These are phyloP conservation scores for Pistacia atlantica DNA, from an alignment of 345 rosid species.

Conservation along the genomic window DNA sequence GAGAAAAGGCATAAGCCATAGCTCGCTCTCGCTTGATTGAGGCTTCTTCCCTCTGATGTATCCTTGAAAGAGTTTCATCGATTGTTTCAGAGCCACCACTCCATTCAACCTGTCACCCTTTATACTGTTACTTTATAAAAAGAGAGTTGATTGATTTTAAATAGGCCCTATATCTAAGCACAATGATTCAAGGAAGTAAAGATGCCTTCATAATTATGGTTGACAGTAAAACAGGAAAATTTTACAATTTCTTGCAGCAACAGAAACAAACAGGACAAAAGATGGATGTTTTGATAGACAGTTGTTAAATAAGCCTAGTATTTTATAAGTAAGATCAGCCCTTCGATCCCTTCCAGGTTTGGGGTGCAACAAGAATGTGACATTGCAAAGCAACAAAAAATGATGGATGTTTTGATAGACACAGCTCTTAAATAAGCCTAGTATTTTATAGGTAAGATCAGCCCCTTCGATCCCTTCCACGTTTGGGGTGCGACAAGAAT, in stretches of 20 bases:
- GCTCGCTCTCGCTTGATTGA: conserved; percentile 88
- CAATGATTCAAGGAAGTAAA: background rate
- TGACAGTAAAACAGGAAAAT: background rate
- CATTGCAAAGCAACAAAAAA: no score
- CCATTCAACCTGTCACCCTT: conserved; percentile 83
- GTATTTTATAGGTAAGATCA: no score
- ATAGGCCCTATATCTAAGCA: background rate
- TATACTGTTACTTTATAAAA: background rate
- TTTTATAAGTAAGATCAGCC: no score
- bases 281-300: no score
- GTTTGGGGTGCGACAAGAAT: no score
- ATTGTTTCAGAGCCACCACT: conserved; percentile 73
- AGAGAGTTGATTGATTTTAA: background rate
- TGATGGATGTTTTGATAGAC: no score
- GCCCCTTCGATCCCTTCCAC: no score
- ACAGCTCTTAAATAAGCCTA: no score
- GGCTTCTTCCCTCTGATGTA: conserved; percentile 87
- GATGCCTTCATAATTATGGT: background rate
- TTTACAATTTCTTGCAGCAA: background rate
- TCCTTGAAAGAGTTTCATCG: conserved; percentile 69
- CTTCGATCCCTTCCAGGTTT: no score
- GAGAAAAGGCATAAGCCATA: conserved; percentile 95
- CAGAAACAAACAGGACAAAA: background rate
- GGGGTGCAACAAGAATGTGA: no score
- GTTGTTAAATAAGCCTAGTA: no score